Base-by-base conservation (phyloP, 345 rosid species). In the Murraya paniculata region DNA sequence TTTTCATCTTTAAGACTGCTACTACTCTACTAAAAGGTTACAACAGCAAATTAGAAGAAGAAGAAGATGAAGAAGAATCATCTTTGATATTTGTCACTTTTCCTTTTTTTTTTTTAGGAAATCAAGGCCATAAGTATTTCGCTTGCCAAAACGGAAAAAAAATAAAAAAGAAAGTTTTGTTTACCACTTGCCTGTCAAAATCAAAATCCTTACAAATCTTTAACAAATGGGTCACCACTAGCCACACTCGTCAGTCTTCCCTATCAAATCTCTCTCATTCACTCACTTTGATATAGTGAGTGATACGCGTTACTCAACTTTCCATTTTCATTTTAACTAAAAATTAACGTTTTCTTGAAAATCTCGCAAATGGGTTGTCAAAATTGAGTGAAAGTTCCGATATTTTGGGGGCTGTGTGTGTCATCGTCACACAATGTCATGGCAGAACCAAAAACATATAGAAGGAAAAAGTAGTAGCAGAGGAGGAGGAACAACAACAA, bases 101-200 rank as follows among this genome's bases (percentile, higher is more conserved):
- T 60, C 7, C 50, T 3, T 11, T 33, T 24, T 45, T 80, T 74
- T 74, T 82, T 85, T 81, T 84, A 86, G 86, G 89, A 86, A 86
- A 85, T 90, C 91, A 79, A 87, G 89, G 89, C 81, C 80, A 50
- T 31, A 75, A 81, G 73, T 74, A 53, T 74, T 72, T 82, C 79
- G 77, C 79, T 71, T 69, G 14, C 85, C 75, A 79, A 83, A 45
- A 45, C 2, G 4, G 4, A 2, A 33, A 33, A 30, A 30, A 30
- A 30, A 79, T 65, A 64, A 71, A 62, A 62, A 79, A 72, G 64
- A 71, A 66, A 58, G 30, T 2, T 65, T 28, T 18, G 50, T 45
- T 45, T 61, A 74, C 36, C 77, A 60, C 66, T 73, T 36, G 38
- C 27, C 64, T 7, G 13, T 61, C 28, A 48, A 65, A 65, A 45